Evolutionary conservation across 768 basidiomycete genomes (phyloP).

Genomic region (Lactarius indigo): DNA sequence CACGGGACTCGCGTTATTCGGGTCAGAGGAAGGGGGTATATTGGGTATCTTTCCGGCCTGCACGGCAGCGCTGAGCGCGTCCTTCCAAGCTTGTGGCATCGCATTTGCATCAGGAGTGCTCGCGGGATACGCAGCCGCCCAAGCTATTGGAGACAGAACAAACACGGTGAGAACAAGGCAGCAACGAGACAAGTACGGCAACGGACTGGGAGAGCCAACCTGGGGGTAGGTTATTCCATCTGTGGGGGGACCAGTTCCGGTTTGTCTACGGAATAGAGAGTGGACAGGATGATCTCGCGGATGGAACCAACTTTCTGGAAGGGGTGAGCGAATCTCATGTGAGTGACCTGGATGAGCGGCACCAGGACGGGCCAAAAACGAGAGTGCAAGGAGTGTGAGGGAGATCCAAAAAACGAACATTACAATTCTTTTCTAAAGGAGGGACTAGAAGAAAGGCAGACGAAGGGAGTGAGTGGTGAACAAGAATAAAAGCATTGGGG

Average conservation of each 20-base stretch:
- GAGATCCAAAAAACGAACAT: conserved; percentile 9
- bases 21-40: conserved; percentile 48
- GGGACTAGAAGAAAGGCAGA: neutral
- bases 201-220: conserved; percentile 59
- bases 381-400: conserved; percentile 23
- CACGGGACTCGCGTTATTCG: conserved; percentile 32
- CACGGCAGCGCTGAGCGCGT: conserved; percentile 65
- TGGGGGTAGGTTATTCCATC: conserved; percentile 51
- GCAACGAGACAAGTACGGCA: neutral
- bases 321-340: conserved; percentile 26
- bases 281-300: conserved; percentile 55
- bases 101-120: conserved; percentile 43
- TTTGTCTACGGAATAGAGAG: conserved; percentile 56
- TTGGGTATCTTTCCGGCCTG: conserved; percentile 69
- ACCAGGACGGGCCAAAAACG: conserved; percentile 19
- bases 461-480: neutral
- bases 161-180: neutral
- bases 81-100: conserved; percentile 68
- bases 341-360: conserved; percentile 25
- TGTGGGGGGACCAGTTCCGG: conserved; percentile 22
- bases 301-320: conserved; percentile 57
- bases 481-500: neutral
- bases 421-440: neutral
- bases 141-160: conserved; percentile 40
- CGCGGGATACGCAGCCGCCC: conserved; percentile 59